A percentile compares a stretch with the other conserved stretches of the same genome.
These are phyloP conservation scores for Plasmodium coatneyi DNA, from an alignment of 169 alveolate species.

Conservation along the genomic window DNA sequence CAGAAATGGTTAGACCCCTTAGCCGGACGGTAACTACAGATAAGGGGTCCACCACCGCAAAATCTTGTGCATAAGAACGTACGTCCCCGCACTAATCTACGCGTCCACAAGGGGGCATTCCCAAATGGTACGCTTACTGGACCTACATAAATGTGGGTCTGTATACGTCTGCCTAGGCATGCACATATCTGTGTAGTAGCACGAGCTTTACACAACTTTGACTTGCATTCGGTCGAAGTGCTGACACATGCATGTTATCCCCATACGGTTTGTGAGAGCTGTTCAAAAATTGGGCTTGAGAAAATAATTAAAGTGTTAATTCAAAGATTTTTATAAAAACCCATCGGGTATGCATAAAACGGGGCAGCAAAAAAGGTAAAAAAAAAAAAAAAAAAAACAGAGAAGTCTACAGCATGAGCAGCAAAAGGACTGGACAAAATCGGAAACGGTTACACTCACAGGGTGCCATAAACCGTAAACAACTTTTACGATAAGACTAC, in stretches of 20 bases:
- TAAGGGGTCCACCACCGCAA: neutral
- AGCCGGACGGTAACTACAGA: neutral
- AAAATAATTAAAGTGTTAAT: slow-evolving; percentile 34
- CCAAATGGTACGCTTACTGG: neutral
- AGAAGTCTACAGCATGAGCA: neutral
- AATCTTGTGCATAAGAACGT: neutral
- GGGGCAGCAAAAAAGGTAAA: neutral
- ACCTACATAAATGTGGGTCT: neutral
- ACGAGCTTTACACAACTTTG: neutral
- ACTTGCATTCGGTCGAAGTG: neutral
- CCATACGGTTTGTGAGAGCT: neutral
- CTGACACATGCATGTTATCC: neutral
- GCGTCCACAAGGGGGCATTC: neutral
- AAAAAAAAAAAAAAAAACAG: neutral
- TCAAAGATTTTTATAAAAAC: slow-evolving; percentile 27
- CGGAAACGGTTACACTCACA: neutral
- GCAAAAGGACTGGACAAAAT: neutral
- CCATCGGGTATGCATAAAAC: slow-evolving; percentile 7
- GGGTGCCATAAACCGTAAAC: neutral
- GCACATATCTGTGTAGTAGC: neutral
- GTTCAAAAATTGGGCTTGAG: slow-evolving; percentile 9
- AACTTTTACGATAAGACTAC: neutral
- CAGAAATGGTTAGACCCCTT: neutral
- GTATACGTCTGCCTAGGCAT: neutral
- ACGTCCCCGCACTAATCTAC: neutral